Conservation (phyloP, 2,329 filamentous ascomycete genomes). For the Monilinia vaccinii-corymbosi region DNA sequence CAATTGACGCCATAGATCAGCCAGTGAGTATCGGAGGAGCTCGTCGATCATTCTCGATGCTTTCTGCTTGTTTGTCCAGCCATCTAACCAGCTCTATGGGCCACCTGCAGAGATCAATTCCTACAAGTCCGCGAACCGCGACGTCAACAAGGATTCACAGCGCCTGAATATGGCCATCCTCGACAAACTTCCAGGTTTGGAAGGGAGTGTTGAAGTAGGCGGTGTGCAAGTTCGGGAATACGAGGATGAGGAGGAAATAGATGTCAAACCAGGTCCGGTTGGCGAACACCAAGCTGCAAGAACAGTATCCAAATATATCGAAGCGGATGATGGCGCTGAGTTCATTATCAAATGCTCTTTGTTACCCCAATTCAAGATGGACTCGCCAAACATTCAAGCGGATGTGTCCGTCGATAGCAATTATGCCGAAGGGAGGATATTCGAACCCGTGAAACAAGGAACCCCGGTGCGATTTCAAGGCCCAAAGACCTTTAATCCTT, state of each 20-base stretch:
- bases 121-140: neutral
- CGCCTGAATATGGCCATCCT: neutral
- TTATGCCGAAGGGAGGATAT: accelerated
- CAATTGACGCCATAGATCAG: neutral
- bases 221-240: neutral
- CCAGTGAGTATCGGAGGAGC: neutral
- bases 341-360: neutral
- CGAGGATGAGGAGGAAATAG: conserved; percentile 6
- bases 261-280: neutral
- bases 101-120: neutral
- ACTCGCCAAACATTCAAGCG: neutral
- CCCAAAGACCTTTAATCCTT: neutral
- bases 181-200: neutral
- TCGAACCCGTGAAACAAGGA: neutral
- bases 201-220: neutral
- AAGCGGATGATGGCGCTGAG: neutral
- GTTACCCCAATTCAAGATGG: neutral
- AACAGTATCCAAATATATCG: conserved; percentile 7
- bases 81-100: neutral
- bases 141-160: neutral
- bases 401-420: neutral
- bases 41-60: neutral
- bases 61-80: neutral
- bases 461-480: neutral
- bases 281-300: neutral